phyloP scores from a whole-genome alignment of 2,329 filamentous ascomycete species.

The Fusarium sp. region DNA sequence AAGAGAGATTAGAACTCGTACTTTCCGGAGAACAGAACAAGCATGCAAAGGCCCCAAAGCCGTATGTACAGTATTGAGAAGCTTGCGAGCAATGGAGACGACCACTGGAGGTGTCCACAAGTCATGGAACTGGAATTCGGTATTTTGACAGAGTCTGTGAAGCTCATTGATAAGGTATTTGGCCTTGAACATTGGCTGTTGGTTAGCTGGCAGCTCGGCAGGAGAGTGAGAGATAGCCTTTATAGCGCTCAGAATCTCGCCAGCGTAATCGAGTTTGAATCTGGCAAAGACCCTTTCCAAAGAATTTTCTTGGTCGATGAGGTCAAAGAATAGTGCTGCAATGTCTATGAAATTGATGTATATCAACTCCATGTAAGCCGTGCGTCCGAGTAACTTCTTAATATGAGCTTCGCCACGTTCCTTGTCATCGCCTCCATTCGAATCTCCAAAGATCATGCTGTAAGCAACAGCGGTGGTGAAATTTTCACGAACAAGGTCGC shows the following conservation, averaged over 20 bases:
- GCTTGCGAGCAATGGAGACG: constrained; percentile 77
- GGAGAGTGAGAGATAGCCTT: constrained; percentile 73
- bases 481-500: constrained; percentile 70
- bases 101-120: constrained; percentile 84
- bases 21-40: constrained; percentile 86
- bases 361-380: constrained; percentile 71
- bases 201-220: constrained; percentile 75
- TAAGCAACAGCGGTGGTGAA: constrained; percentile 88
- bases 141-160: constrained; percentile 79
- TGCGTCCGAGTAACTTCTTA: constrained; percentile 74
- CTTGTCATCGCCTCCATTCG: constrained; percentile 49
- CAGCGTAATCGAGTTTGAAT: constrained; percentile 68
- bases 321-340: constrained; percentile 78
- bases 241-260: constrained; percentile 75
- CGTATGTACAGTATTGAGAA: constrained; percentile 84
- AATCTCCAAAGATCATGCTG: constrained; percentile 72
- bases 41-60: constrained; percentile 88
- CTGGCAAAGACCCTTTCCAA: constrained; percentile 75
- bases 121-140: constrained; percentile 69
- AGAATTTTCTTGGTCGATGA: constrained; percentile 80
- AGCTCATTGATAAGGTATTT: constrained; percentile 82
- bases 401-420: constrained; percentile 73
- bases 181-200: constrained; percentile 87
- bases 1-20: constrained; percentile 82
- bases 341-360: constrained; percentile 80